Conservation (phyloP, 805 yeast species). For the Teunomyces stri region DNA sequence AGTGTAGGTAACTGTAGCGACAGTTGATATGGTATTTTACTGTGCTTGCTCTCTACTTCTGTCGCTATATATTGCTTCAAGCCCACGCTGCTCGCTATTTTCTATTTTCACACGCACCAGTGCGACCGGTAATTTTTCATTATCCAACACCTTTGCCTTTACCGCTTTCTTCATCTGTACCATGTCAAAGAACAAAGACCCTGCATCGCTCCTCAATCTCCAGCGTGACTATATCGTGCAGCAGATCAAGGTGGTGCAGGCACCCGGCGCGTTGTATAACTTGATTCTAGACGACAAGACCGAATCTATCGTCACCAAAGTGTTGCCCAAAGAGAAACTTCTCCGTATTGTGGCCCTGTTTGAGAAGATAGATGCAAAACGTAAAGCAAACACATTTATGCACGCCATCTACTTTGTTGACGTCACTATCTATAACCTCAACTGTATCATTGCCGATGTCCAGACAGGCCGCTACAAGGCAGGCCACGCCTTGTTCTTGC, state of each 20-base stretch:
- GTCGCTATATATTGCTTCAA: too few relatives aligned
- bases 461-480: slow-evolving; percentile 69
- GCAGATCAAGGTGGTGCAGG: slow-evolving; percentile 29
- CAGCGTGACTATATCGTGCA: slow-evolving; percentile 30
- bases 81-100: too few relatives aligned
- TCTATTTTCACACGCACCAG: too few relatives aligned
- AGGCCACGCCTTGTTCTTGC: slow-evolving; percentile 72
- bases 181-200: slow-evolving; percentile 24
- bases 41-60: too few relatives aligned
- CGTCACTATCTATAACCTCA: slow-evolving; percentile 63
- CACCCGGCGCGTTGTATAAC: slow-evolving; percentile 28
- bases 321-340: slow-evolving; percentile 49
- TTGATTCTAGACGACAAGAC: slow-evolving; percentile 59
- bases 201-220: slow-evolving; percentile 24
- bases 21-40: too few relatives aligned
- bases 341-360: slow-evolving; percentile 59
- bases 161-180: not conserved
- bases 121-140: too few relatives aligned
- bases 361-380: slow-evolving; percentile 57
- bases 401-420: slow-evolving; percentile 81
- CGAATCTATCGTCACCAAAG: slow-evolving; percentile 44
- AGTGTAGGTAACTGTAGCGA: too few relatives aligned
- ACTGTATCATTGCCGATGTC: slow-evolving; percentile 76
- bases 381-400: slow-evolving; percentile 61
- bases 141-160: too few relatives aligned